Base-by-base conservation (phyloP, 345 rosid genomes). In the Pistacia integerrima region DNA sequence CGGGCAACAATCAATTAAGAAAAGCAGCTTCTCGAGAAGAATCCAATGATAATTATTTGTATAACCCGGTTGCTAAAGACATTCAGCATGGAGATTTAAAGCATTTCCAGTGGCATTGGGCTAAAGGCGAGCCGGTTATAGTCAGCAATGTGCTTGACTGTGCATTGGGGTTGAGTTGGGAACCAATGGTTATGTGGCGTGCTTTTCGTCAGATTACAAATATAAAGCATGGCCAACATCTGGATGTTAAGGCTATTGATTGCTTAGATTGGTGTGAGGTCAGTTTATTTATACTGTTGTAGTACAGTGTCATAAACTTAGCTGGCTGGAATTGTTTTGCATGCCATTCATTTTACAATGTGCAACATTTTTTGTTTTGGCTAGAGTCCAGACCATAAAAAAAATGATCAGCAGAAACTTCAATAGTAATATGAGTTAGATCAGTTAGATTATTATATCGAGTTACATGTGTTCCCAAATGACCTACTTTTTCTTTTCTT, bases 121-220 rank as follows among this genome's bases (percentile, higher is more conserved):
- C 73, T 77, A 86, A 73, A 74, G 90, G 87, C 25, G 88, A 89
- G 72, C 94, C 93, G 56, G 89, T 89, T 77, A 71, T 89, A 25
- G 88, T 91, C 20, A 80, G 88, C 48, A 65, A 85, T 75, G 93
- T 84, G 66, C 87, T 89, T 77, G 89, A 89, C 57, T 82, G 73
- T 70, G 78, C 77, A 51, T 70, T 87, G 75, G 91, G 91, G 5
- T 65, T 91, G 64, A 91, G 93, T 75, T 89, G 90, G 95, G 91
- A 89, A 30, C 95, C 93, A 60, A 76, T 81, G 86, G 90, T 91
- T 69, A 91, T 86, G 95, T 91, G 91, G 90, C 90, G 88, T 54
- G 93, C 91, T 46, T 76, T 85, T 75, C 88, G 90, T 33, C 87
- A 86, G 72, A 82, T 77, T 52, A 52, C 62, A 61, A 81, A 76